Base-by-base conservation (phyloP, 345 rosid genomes). In the Dimocarpus longan region DNA sequence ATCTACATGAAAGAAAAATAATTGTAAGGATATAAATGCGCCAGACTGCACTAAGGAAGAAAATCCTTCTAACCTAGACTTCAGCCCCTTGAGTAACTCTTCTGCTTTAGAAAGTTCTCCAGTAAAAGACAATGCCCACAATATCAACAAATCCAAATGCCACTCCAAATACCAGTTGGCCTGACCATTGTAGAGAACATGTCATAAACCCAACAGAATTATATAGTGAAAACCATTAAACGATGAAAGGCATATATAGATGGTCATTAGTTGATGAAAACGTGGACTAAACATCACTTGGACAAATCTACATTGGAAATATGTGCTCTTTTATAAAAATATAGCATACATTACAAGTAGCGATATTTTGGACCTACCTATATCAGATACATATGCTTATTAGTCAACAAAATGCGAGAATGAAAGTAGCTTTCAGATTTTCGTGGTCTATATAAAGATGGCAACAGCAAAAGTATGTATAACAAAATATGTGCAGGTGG, bases 121-220 rank as follows among this genome's bases (percentile, higher is more conserved):
- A 54, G 85, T 82, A 73, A 83, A 79, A 28, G 95, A 88, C 81
- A 95, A 84, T 73, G 94, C 98, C 98, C 98, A 91, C 73, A 89
- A 67, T 75, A 86, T 91, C 86, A 93, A 85, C 87, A 93, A 74
- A 85, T 95, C 95, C 22, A 95, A 86, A 82, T 89, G 95, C 97
- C 94, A 95, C 70, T 88, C 95, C 13, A 90, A 46, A 81, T 87
- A 82, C 99, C 99, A 93, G 82, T 78, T 81, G 68, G 73, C 86
- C 99, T 95, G 80, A 81, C 52, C 60, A 79, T 78, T 39, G 42
- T 9, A 80, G 44, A 11, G 71, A 65, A 77, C 18, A 22, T n/a
- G 56, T 28, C 37, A 22, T 57, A 22, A 78, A 54, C 13, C 7
- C 8, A 63, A 22, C 59, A 70, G 67, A 62, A 72, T 60, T 15